These are phyloP conservation scores for Vinca minor DNA, from an alignment of 257 asterid species.

Conservation along the genomic window DNA sequence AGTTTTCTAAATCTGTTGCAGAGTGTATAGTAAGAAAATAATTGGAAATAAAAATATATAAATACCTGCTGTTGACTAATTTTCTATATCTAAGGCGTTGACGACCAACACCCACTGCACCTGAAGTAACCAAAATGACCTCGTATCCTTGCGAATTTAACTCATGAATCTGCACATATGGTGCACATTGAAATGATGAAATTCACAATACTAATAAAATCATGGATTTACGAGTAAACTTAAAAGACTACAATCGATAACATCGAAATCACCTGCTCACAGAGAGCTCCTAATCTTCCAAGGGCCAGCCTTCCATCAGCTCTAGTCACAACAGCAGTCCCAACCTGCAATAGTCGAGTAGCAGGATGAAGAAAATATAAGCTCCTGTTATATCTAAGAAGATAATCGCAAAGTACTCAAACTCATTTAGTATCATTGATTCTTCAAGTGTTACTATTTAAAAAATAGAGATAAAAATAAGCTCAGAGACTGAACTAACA, in stretches of 20 bases:
- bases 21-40: background rate
- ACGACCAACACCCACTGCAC: constrained; percentile 98
- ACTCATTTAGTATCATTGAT: background rate
- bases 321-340: constrained; percentile 78
- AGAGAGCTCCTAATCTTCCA: constrained; percentile 90
- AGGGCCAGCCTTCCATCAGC: constrained; percentile 81
- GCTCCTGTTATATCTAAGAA: background rate
- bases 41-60: background rate
- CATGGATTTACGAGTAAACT: background rate
- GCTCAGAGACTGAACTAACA: background rate
- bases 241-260: background rate
- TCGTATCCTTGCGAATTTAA: constrained; percentile 74
- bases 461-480: background rate
- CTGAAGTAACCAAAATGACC: constrained; percentile 91
- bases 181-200: constrained; percentile 20
- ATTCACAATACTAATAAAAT: constrained; percentile 2
- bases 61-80: constrained; percentile 77
- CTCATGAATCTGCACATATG: constrained; percentile 66
- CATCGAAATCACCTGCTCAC: constrained; percentile 71
- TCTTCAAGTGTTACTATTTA: background rate
- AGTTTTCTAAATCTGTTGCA: background rate
- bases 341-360: constrained; percentile 41
- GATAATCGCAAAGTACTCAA: background rate
- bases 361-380: background rate
- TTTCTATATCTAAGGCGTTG: constrained; percentile 80